Evolutionary conservation across 371 early-diverging fungal species (phyloP).

Genomic region (Syncephalastrum racemosum): DNA sequence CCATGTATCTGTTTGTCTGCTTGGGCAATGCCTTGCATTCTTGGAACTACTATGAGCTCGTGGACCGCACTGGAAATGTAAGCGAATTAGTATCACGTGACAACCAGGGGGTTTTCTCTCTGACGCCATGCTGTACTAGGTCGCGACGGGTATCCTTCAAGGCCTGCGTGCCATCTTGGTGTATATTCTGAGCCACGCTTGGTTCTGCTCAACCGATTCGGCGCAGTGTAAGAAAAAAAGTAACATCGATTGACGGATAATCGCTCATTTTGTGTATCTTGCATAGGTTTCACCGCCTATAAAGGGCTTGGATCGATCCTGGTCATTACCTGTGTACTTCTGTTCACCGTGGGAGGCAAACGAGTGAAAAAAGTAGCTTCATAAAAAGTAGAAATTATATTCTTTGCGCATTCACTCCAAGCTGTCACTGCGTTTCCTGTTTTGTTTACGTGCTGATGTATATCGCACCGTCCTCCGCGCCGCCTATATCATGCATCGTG

Average conservation of each 20-base stretch:
- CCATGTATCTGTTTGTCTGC: conserved; percentile 33
- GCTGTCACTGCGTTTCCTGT: too few species aligned
- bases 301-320: conserved; percentile 47
- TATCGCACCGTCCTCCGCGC: too few species aligned
- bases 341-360: conserved; percentile 37
- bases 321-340: conserved; percentile 51
- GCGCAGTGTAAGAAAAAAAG: conserved; percentile 63
- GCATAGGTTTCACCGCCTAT: conserved; percentile 44
- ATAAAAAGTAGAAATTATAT: too few species aligned
- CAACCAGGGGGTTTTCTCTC: conserved; percentile 20
- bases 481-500: too few species aligned
- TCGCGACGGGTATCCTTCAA: conserved; percentile 66
- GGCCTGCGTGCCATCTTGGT: conserved; percentile 68
- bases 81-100: conserved; percentile 14
- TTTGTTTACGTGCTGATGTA: too few species aligned
- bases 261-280: background rate
- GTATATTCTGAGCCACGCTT: conserved; percentile 62
- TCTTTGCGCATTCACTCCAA: too few species aligned
- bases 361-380: conserved; percentile 4
- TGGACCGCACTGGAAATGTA: conserved; percentile 56
- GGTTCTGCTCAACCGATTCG: conserved; percentile 61
- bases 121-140: conserved; percentile 39
- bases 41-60: conserved; percentile 54
- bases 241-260: conserved; percentile 1
- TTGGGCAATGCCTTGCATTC: conserved; percentile 41